Evolutionary conservation across 352 stramenopile species (phyloP), one percentile per base, ranked within the genome.

Genomic region (Phytophthora sp.): DNA sequence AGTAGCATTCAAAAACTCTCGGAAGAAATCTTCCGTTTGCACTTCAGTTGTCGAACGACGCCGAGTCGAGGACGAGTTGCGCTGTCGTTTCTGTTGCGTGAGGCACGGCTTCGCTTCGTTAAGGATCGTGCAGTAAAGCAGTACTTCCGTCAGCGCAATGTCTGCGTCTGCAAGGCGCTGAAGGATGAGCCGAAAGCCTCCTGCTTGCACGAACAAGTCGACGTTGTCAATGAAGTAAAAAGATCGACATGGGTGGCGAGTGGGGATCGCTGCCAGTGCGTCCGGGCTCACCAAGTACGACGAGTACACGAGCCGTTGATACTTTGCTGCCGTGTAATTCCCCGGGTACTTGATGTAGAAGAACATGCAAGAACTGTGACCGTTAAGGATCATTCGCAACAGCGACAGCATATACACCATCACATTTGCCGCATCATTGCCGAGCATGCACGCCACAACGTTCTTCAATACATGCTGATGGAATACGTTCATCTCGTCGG

Each of bases 271-370:
- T 3, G 66, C 63, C n/a, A 92, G 54, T 3, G 72, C 74, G 29
- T 92, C 85, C 0, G 84, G 69, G 42, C 46, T 89, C n/a, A 82
- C 69, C 41, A 94, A 60, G 36, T 94, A 94, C 9, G 76, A 81
- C 7, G 83, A 92, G 57, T 90, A 94, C 24, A 94, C 73, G 20
- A 94, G 71, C 26, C 82, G 81, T 59, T 87, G 76, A 42, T 87
- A 80, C 50, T 84, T 91, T 44, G 67, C 64, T 0, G 82, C 69
- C 4, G 73, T 79, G 55, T 90, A 84, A 18, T 63, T 81, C 18
- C 87, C 84, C 13, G 75, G 78, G 35, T 95, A 93, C 63, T 94
- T 93, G 64, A 88, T 72, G 50, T 96, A 95, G 60, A 93, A 96
- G 60, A 82, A 94, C 76, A 90, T 85, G 44, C 82, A 90, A 27